These are phyloP conservation scores for Epithele typhae DNA, from an alignment of 768 basidiomycete genomes.

Conservation along the genomic window DNA sequence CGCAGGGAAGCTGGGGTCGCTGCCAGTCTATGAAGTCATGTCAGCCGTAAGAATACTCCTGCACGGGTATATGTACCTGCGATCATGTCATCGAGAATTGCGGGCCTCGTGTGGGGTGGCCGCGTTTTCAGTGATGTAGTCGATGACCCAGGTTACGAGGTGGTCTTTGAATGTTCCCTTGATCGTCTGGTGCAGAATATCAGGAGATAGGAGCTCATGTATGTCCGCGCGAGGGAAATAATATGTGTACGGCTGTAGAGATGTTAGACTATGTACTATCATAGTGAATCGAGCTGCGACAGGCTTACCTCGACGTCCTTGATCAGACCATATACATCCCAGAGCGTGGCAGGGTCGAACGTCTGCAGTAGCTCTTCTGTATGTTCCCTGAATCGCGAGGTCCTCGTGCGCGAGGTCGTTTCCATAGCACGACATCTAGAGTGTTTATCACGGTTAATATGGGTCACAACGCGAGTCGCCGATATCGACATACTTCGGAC, in stretches of 20 bases:
- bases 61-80: constrained; percentile 3
- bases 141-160: constrained; percentile 11
- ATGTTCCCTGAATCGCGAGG: too few relatives aligned
- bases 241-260: constrained; percentile 15
- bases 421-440: constrained; percentile 6
- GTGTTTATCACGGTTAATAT: too few relatives aligned
- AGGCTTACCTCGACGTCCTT: too few relatives aligned
- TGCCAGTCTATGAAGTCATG: constrained; percentile 8
- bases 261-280: too few relatives aligned
- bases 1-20: constrained; percentile 16
- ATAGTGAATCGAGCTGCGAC: too few relatives aligned
- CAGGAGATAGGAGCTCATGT: constrained; percentile 12
- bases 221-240: constrained; percentile 21
- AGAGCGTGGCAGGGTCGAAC: too few relatives aligned
- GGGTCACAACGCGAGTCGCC: background rate
- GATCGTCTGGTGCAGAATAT: constrained; percentile 19
- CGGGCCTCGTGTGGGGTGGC: constrained; percentile 1
- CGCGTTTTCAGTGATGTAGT: constrained; percentile 11
- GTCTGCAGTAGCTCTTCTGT: too few relatives aligned
- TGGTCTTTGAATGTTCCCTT: constrained; percentile 23
- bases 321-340: too few relatives aligned
- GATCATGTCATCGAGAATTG: constrained; percentile 12
- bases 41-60: too few relatives aligned
- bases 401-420: constrained; percentile 5
- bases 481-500: constrained; percentile 15